Conservation (phyloP, 2,329 filamentous ascomycete genomes). For the Hirsutella thompsonii region DNA sequence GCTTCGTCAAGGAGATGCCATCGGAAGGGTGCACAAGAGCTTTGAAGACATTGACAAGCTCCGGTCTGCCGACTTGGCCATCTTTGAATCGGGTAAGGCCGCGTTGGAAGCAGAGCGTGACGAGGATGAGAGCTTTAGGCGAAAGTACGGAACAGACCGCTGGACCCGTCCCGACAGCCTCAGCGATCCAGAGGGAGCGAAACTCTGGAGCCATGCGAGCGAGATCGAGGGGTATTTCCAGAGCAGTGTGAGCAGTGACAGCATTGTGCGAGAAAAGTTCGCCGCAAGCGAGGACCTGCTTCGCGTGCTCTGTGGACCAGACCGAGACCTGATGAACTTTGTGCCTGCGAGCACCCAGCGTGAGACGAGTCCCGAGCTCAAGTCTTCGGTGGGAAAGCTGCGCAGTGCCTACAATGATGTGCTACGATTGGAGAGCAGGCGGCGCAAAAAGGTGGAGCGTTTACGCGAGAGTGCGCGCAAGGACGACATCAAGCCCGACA, state of each 20-base stretch:
- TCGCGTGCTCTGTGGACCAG: slow-evolving; percentile 62
- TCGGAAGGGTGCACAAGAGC: slow-evolving; percentile 62
- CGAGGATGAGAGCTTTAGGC: slow-evolving; percentile 65
- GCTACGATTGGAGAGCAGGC: slow-evolving; percentile 65
- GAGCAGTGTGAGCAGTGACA: slow-evolving; percentile 41
- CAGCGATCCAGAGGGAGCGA: slow-evolving; percentile 50
- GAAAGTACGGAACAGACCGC: slow-evolving; percentile 74
- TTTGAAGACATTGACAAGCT: slow-evolving; percentile 85
- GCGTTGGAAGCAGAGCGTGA: slow-evolving; percentile 67
- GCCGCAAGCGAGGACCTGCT: slow-evolving; percentile 63
- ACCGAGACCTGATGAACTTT: slow-evolving; percentile 72
- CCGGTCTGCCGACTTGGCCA: slow-evolving; percentile 62
- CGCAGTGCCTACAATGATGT: slow-evolving; percentile 77
- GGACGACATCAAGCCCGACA: slow-evolving; percentile 80
- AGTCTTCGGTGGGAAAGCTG: slow-evolving; percentile 64
- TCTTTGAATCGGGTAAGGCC: slow-evolving; percentile 74
- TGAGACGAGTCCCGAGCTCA: slow-evolving; percentile 67
- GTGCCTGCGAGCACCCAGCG: slow-evolving; percentile 76
- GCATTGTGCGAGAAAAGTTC: slow-evolving; percentile 63
- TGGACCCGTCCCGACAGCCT: slow-evolving; percentile 65
- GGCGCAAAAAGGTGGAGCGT: slow-evolving; percentile 66
- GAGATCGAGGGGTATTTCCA: slow-evolving; percentile 85
- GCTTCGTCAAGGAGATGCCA: slow-evolving; percentile 77
- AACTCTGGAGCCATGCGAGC: slow-evolving; percentile 59
- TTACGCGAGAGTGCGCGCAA: slow-evolving; percentile 66